Base-by-base conservation (phyloP, 306 rosid genomes). In the Ormosia emarginata region DNA sequence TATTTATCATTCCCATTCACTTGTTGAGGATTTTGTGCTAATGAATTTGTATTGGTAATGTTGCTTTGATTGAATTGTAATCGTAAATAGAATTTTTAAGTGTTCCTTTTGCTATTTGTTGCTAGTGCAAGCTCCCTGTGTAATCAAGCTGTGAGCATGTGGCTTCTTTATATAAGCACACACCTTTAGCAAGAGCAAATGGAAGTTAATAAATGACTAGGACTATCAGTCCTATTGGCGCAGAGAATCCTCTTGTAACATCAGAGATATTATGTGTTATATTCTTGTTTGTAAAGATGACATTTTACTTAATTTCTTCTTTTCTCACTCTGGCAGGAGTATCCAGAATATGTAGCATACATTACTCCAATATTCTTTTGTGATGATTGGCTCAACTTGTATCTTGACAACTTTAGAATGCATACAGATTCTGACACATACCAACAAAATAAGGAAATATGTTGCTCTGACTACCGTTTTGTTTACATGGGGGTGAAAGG, bases 391-490 rank as follows among this genome's bases (percentile, higher is more conserved):
- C 97, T 95, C 85, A 95, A 93, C 82, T 58, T 88, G 49, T 95
- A 93, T 86, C 98, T 93, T 41, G 99, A 95, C 86, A 85, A 87
- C 78, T 91, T 86, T 82, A 89, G 67, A 68, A 88, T 93, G 88
- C 97, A 90, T 81, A 84, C 63, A 39, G 90, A 95, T 70, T 81
- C 90, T 9, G 85, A 90, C 67, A 77, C 85, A 74, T 52, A 64
- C 85, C 92, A 88, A 37, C 88, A 79, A 67, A 84, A 84, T 63
- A 81, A 91, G 39, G 94, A 92, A 84, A 87, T 93, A 79, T 87
- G 88, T 87, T 93, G 98, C 89, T 93, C 99, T 57, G 99, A 93
- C 83, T 95, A 95, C 85, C 97, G 98, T 78, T 95, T 93, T 71
- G 94, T 93, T 68, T 95, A 93, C 91, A 86, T 95, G 89, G 99